These are phyloP conservation scores for Sonneratia caseolaris DNA, from an alignment of 345 rosid genomes.

Conservation along the genomic window DNA sequence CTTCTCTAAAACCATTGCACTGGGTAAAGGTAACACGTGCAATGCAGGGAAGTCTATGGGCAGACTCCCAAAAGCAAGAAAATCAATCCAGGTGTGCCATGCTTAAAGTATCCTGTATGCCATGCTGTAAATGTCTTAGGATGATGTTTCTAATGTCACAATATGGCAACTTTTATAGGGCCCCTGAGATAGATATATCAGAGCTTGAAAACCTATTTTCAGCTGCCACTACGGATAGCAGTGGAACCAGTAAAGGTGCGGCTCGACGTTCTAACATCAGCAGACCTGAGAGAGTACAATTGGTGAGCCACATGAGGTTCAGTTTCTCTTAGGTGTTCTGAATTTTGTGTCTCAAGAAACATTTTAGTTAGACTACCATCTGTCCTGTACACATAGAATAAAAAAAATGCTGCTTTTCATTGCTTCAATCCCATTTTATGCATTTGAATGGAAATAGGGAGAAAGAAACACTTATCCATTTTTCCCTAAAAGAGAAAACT, in stretches of 20 bases:
- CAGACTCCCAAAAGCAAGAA: slow-evolving; percentile 79
- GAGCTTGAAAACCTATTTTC: slow-evolving; percentile 96
- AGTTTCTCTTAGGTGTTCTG: background rate
- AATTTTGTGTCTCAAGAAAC: background rate
- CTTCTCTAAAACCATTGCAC: slow-evolving; percentile 76
- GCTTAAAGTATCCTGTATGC: background rate
- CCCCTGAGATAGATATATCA: slow-evolving; percentile 96
- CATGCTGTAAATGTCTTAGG: background rate
- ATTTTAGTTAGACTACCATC: background rate
- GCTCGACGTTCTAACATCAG: slow-evolving; percentile 70
- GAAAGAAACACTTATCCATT: background rate
- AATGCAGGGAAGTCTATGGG: slow-evolving; percentile 94
- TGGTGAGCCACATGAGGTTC: slow-evolving; percentile 31
- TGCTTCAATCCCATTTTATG: background rate
- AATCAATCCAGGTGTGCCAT: slow-evolving; percentile 58
- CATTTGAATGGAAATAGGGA: background rate
- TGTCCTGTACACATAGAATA: background rate
- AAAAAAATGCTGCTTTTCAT: background rate
- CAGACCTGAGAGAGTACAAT: slow-evolving; percentile 91
- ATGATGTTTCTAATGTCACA: slow-evolving; percentile 10
- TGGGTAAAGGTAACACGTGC: slow-evolving; percentile 96
- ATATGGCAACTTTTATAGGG: slow-evolving; percentile 38
- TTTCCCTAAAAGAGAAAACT: background rate
- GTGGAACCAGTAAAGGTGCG: slow-evolving; percentile 47
- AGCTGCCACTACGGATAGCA: slow-evolving; percentile 62